Percentiles rank a stretch among this genome's conserved stretches.
These are phyloP conservation scores for Pseudogymnoascus sp. DNA, from an alignment of 2,329 filamentous ascomycete species.

Conservation along the genomic window DNA sequence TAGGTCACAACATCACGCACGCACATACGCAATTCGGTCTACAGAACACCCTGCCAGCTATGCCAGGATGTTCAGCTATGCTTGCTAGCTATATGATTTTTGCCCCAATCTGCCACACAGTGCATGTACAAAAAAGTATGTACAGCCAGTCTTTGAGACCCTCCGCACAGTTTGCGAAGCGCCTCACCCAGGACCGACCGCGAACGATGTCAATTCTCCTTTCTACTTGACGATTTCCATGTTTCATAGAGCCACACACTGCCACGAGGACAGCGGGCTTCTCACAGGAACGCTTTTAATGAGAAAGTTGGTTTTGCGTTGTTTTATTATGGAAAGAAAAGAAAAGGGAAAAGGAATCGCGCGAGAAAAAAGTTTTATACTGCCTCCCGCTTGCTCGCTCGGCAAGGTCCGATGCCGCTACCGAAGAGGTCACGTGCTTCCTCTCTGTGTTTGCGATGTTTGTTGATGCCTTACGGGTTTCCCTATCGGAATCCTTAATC, in stretches of 20 bases:
- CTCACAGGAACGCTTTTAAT: slow-evolving; percentile 27
- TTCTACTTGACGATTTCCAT: slow-evolving; percentile 25
- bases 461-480: neutral
- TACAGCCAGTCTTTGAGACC: slow-evolving; percentile 27
- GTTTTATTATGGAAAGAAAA: slow-evolving; percentile 13
- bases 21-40: neutral
- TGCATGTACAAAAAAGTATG: slow-evolving; percentile 20
- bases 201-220: slow-evolving; percentile 20
- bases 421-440: neutral
- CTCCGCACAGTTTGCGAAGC: slow-evolving; percentile 20
- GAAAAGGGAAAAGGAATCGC: slow-evolving; percentile 4
- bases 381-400: neutral
- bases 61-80: neutral
- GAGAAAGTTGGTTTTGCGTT: slow-evolving; percentile 20
- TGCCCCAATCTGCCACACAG: slow-evolving; percentile 8
- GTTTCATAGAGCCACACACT: slow-evolving; percentile 27
- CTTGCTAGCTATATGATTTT: neutral
- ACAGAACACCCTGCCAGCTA: neutral
- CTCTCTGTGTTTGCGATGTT: neutral
- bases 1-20: neutral
- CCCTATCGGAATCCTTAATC: neutral
- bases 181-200: slow-evolving; percentile 26
- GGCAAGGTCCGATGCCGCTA: slow-evolving; percentile 2
- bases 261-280: slow-evolving; percentile 22
- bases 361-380: slow-evolving; percentile 4